A percentile compares a stretch with the other conserved stretches of the same genome.
phyloP scores from a whole-genome alignment of 129 eudicot genomes.

The Logfia minima region DNA sequence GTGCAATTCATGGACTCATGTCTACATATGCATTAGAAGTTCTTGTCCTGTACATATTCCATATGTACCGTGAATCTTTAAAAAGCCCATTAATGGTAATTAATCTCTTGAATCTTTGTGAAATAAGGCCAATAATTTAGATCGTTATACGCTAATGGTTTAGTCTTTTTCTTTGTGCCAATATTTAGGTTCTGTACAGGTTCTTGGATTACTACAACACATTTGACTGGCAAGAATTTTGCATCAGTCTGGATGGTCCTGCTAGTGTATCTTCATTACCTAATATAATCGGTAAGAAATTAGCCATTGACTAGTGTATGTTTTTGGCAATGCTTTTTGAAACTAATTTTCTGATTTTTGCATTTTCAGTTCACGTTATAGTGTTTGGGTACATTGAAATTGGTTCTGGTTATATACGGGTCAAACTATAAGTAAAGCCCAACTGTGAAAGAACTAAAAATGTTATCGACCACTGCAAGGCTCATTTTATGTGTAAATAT shows the following conservation, averaged over 20 bases:
- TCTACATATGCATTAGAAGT: constrained; percentile 92
- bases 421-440: too few species aligned
- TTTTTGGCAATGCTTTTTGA: not conserved
- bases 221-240: constrained; percentile 72
- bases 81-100: constrained; percentile 69
- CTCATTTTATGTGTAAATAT: not conserved
- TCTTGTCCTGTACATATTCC: constrained; percentile 68
- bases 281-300: constrained; percentile 54
- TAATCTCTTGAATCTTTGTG: not conserved
- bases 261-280: constrained; percentile 54
- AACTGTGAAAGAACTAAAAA: too few species aligned
- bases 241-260: constrained; percentile 72
- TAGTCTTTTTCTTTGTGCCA: not conserved
- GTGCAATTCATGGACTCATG: constrained; percentile 77
- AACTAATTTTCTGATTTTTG: not conserved
- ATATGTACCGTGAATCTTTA: constrained; percentile 51
- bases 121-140: not conserved
- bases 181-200: constrained; percentile 61
- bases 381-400: not conserved
- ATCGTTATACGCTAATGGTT: not conserved
- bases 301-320: constrained; percentile 1
- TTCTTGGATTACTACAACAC: constrained; percentile 72
- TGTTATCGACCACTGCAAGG: not conserved
- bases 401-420: too few species aligned
- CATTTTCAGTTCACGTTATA: not conserved